Evolutionary conservation across 2,329 filamentous ascomycete genomes (phyloP).

Genomic region (Colletotrichum horii): DNA sequence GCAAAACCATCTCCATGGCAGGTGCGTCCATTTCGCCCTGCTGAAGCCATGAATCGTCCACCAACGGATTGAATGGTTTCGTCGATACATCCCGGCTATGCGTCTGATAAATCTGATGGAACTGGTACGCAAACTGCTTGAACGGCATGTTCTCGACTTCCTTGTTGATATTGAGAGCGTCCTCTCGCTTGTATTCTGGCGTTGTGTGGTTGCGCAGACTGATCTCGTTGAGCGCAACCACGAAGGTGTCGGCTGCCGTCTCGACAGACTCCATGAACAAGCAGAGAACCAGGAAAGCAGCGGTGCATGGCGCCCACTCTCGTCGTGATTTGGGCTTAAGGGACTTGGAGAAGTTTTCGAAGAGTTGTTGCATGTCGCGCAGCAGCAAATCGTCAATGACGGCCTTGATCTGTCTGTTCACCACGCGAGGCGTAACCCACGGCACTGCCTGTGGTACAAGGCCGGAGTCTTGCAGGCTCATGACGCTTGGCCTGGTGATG

Average conservation of each 20-base stretch:
- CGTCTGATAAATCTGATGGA: constrained; percentile 65
- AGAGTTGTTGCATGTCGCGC: constrained; percentile 56
- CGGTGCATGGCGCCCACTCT: constrained; percentile 63
- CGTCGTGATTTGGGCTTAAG: constrained; percentile 58
- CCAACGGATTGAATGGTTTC: constrained; percentile 61
- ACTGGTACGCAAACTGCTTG: constrained; percentile 64
- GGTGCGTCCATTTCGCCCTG: constrained; percentile 51
- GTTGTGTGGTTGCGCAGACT: constrained; percentile 41
- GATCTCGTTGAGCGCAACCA: constrained; percentile 56
- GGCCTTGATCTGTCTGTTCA: constrained; percentile 62
- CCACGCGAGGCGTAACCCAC: constrained; percentile 57
- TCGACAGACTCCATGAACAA: constrained; percentile 65
- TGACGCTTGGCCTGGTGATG: constrained; percentile 50
- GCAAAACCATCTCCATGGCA: constrained; percentile 49
- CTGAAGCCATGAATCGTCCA: constrained; percentile 47
- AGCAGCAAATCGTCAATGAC: constrained; percentile 61
- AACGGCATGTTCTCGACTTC: constrained; percentile 65
- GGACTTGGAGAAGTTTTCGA: constrained; percentile 56
- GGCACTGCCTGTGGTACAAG: constrained; percentile 48
- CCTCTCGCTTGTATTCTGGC: constrained; percentile 43
- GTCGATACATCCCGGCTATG: constrained; percentile 53
- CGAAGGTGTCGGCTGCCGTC: constrained; percentile 56
- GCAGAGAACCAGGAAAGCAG: constrained; percentile 61
- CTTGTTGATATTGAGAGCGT: constrained; percentile 51
- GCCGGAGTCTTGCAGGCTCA: constrained; percentile 36